These are phyloP conservation scores for Zizania latifolia DNA, from an alignment of 176 grass and related monocot species.

Conservation along the genomic window DNA sequence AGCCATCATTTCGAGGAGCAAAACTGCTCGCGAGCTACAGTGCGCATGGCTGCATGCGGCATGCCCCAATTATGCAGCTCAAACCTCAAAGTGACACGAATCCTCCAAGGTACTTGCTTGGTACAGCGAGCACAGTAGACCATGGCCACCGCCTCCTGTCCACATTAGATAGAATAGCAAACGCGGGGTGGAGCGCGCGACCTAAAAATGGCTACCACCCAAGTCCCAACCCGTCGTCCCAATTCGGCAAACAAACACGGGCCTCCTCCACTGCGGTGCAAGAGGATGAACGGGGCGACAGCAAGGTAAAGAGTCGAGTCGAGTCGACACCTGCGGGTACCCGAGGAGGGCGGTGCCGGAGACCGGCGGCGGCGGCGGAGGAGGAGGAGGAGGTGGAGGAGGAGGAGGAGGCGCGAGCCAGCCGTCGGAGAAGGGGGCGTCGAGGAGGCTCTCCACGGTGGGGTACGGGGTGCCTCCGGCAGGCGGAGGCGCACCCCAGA, in stretches of 20 bases:
- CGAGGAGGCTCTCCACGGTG: conserved; percentile 9
- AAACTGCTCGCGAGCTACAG: background rate
- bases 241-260: background rate
- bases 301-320: no score
- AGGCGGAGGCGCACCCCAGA: background rate
- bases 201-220: background rate
- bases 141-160: background rate
- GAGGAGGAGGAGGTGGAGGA: conserved; percentile 28
- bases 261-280: no score
- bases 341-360: conserved; percentile 30
- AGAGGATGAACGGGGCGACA: no score
- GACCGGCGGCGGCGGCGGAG: background rate
- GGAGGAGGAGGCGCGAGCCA: conserved; percentile 11
- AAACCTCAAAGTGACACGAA: background rate
- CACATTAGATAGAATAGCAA: background rate
- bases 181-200: background rate
- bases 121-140: background rate
- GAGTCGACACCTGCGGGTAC: conserved; percentile 13
- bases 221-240: no score
- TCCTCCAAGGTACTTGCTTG: background rate
- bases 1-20: background rate
- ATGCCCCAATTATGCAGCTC: no score
- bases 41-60: no score
- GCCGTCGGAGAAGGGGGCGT: background rate
- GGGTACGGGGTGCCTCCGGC: background rate